Conservation (phyloP, 768 basidiomycete genomes). For the Boletellus ananas region DNA sequence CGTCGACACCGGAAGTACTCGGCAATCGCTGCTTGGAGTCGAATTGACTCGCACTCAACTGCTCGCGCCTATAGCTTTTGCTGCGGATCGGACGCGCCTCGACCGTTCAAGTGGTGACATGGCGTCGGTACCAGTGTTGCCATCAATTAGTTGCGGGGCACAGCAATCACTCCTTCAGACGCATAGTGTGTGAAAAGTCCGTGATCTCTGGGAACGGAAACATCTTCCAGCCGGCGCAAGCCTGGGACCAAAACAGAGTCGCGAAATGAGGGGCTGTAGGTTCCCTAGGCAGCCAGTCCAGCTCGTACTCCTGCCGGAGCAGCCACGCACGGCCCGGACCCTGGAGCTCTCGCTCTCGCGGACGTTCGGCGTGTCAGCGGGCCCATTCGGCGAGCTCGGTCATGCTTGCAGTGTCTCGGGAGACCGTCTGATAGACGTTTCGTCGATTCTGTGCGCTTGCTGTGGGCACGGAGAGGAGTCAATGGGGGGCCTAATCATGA, state of each 20-base stretch:
- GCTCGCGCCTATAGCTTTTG: slow-evolving; percentile 12
- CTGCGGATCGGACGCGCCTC: slow-evolving; percentile 15
- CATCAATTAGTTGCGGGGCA: slow-evolving; percentile 31
- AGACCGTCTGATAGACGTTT: slow-evolving; percentile 9
- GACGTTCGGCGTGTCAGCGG: slow-evolving; percentile 15
- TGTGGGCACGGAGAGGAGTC: slow-evolving; percentile 7
- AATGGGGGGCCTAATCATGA: slow-evolving; percentile 19
- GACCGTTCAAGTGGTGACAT: slow-evolving; percentile 18
- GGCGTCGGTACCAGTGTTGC: slow-evolving; percentile 14
- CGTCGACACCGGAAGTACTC: slow-evolving; percentile 27
- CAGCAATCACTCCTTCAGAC: slow-evolving; percentile 20
- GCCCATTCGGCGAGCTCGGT: slow-evolving; percentile 16
- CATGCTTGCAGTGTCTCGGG: slow-evolving; percentile 16
- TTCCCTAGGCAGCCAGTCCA: slow-evolving; percentile 14
- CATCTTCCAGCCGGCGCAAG: slow-evolving; percentile 8
- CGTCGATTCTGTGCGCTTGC: slow-evolving; percentile 9
- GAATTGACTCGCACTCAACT: slow-evolving; percentile 1
- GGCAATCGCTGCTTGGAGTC: slow-evolving; percentile 13
- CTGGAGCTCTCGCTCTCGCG: slow-evolving; percentile 2
- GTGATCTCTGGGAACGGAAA: slow-evolving; percentile 21
- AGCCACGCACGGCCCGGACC: slow-evolving; percentile 3
- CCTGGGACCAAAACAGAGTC: slow-evolving; percentile 6
- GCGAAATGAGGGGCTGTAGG: slow-evolving; percentile 2
- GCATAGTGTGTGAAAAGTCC: slow-evolving; percentile 26
- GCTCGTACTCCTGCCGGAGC: background rate